These are phyloP conservation scores for Fusarium robinianum DNA, from an alignment of 2,329 filamentous ascomycete genomes.

Conservation along the genomic window DNA sequence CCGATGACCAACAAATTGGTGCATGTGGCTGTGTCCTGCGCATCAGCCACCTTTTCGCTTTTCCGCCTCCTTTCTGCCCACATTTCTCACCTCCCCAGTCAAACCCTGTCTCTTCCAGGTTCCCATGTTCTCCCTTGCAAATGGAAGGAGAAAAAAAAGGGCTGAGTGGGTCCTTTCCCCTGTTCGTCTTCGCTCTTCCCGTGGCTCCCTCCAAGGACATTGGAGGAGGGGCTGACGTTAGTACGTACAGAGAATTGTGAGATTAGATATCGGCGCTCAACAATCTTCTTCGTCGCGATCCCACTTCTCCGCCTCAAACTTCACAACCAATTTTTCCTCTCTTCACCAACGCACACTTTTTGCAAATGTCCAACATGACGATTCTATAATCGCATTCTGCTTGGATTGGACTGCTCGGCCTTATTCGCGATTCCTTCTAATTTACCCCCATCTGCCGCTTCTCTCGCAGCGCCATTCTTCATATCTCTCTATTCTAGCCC, in stretches of 20 bases:
- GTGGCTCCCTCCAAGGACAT: conserved; percentile 22
- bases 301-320: conserved; percentile 21
- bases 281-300: conserved; percentile 34
- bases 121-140: background rate
- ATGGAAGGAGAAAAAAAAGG: background rate
- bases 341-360: conserved; percentile 3
- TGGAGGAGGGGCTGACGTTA: conserved; percentile 34
- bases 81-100: no score
- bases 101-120: background rate
- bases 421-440: background rate
- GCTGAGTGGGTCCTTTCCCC: background rate
- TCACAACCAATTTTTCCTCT: conserved; percentile 20
- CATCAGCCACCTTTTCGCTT: no score
- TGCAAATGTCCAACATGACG: conserved; percentile 26
- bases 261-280: conserved; percentile 36
- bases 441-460: background rate
- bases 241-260: conserved; percentile 31
- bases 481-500: conserved; percentile 25
- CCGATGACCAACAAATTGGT: no score
- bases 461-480: background rate
- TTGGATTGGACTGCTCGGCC: conserved; percentile 3
- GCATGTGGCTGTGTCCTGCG: no score
- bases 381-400: conserved; percentile 16
- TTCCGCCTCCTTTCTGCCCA: no score
- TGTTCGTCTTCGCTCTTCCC: conserved; percentile 1